Percentiles rank a stretch among this genome's conserved stretches.
Evolutionary conservation across 2,329 filamentous ascomycete species (phyloP).

Genomic region (Orbilia ellipsospora): DNA sequence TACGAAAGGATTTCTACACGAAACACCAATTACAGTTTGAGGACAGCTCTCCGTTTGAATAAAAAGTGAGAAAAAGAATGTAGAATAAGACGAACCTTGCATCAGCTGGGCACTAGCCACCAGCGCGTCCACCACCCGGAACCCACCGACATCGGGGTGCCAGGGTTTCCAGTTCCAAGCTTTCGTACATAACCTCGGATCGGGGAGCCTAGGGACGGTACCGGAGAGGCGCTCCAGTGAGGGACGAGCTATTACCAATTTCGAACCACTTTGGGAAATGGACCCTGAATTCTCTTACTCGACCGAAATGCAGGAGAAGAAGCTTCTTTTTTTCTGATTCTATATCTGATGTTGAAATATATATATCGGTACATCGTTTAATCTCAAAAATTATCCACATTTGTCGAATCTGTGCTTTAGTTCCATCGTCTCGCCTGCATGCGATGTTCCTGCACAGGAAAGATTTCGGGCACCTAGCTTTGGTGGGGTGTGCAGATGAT

Average conservation of each 20-base stretch:
- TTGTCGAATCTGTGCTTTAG: slow-evolving; percentile 4
- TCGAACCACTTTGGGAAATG: slow-evolving; percentile 30
- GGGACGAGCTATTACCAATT: slow-evolving; percentile 51
- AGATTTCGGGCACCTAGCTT: slow-evolving; percentile 28
- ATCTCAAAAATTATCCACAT: slow-evolving; percentile 16
- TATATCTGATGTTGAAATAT: background rate
- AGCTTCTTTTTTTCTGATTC: slow-evolving; percentile 30
- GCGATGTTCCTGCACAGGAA: slow-evolving; percentile 32
- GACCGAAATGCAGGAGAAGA: slow-evolving; percentile 46
- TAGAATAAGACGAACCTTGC: slow-evolving; percentile 41
- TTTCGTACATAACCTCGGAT: background rate
- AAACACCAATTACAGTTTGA: background rate
- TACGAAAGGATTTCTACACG: background rate
- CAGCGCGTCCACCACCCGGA: slow-evolving; percentile 27
- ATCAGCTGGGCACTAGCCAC: slow-evolving; percentile 8
- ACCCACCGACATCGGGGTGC: slow-evolving; percentile 53
- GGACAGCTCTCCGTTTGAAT: background rate
- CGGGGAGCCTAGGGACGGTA: slow-evolving; percentile 1
- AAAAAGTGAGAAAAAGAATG: background rate
- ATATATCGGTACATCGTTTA: background rate
- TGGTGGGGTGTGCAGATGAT: slow-evolving; percentile 38
- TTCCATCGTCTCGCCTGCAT: slow-evolving; percentile 26
- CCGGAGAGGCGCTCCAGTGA: slow-evolving; percentile 30
- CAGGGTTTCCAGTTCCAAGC: no score
- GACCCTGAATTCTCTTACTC: slow-evolving; percentile 48